phyloP scores from a whole-genome alignment of 768 basidiomycete genomes.

The Daedaleopsis nitida region DNA sequence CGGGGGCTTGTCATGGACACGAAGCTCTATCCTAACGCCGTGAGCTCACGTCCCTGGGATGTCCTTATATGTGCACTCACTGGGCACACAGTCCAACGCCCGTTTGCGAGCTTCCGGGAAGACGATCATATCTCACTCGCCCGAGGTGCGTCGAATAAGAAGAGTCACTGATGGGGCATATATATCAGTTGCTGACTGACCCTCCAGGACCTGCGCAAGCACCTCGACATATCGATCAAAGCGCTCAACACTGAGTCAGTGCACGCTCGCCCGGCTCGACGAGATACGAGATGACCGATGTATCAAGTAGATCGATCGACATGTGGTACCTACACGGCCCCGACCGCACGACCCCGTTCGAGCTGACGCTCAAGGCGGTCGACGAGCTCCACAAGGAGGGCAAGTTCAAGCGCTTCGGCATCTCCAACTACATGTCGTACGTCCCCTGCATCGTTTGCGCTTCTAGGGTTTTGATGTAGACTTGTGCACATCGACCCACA shows the following conservation, averaged over 20 bases:
- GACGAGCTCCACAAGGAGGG: conserved; percentile 54
- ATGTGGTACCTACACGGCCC: conserved; percentile 53
- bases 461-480: background rate
- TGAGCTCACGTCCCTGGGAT: conserved; percentile 29
- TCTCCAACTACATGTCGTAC: conserved; percentile 47
- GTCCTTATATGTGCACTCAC: background rate
- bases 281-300: background rate
- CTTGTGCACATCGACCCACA: conserved; percentile 1
- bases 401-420: conserved; percentile 49
- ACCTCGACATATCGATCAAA: conserved; percentile 38
- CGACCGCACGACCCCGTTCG: conserved; percentile 46
- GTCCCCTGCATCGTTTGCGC: conserved; percentile 20
- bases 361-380: conserved; percentile 47
- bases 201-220: background rate
- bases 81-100: background rate
- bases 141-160: conserved; percentile 25
- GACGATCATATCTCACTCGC: conserved; percentile 26
- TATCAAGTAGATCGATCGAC: conserved; percentile 33
- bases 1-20: conserved; percentile 60
- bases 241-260: conserved; percentile 49
- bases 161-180: background rate
- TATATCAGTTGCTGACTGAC: background rate
- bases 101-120: background rate
- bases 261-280: background rate
- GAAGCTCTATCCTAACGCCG: conserved; percentile 51